Conservation (phyloP, 352 stramenopile genomes). For the Pythium folliculosum region DNA sequence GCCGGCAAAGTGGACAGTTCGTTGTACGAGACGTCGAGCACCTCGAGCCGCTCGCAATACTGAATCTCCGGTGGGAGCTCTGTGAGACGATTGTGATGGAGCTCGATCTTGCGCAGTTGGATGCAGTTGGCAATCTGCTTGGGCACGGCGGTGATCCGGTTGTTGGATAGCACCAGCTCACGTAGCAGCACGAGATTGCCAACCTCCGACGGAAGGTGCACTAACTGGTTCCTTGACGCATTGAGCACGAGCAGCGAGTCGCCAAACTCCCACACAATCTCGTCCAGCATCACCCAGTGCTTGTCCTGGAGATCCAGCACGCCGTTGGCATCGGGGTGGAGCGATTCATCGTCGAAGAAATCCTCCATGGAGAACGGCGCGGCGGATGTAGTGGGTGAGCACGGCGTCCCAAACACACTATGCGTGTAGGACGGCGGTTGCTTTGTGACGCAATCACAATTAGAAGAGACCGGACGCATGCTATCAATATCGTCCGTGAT, state of each 20-base stretch:
- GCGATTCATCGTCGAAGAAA: conserved; percentile 53
- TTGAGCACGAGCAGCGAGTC: conserved; percentile 73
- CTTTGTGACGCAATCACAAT: not conserved
- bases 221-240: conserved; percentile 70
- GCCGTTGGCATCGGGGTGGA: conserved; percentile 69
- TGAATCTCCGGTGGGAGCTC: conserved; percentile 62
- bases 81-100: conserved; percentile 71
- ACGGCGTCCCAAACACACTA: no score
- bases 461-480: no score
- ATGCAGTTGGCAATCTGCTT: conserved; percentile 55
- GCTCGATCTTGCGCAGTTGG: conserved; percentile 66
- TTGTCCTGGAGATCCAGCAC: conserved; percentile 74
- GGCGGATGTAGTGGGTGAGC: not conserved
- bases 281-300: conserved; percentile 78
- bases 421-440: no score
- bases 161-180: conserved; percentile 62
- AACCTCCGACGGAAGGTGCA: conserved; percentile 55
- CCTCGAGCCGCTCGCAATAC: conserved; percentile 71
- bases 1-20: conserved; percentile 49
- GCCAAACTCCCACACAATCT: conserved; percentile 73
- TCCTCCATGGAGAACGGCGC: conserved; percentile 53
- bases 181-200: conserved; percentile 67
- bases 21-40: conserved; percentile 67
- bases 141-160: conserved; percentile 57
- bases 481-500: not conserved